Evolutionary conservation across 495 filamentous ascomycete genomes (phyloP).

Genomic region (Chaetomium cochliodes): DNA sequence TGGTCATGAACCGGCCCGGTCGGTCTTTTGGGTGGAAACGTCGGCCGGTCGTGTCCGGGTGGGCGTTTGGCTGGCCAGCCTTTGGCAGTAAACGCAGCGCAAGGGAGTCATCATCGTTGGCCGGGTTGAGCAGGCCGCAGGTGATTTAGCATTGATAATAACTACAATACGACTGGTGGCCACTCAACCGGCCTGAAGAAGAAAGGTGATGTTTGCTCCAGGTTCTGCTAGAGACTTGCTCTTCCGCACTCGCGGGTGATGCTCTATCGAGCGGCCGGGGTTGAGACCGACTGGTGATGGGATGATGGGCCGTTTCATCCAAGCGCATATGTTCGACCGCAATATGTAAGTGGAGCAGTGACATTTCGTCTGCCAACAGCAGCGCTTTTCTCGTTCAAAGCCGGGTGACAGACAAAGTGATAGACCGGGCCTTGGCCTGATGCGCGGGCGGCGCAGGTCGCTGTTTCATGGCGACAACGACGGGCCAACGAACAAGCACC

Average conservation of each 20-base stretch:
- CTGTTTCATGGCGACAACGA: constrained; percentile 6
- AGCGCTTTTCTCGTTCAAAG: background rate
- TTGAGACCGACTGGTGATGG: background rate
- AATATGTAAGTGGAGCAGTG: background rate
- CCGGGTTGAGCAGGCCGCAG: background rate
- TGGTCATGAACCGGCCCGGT: constrained; percentile 6
- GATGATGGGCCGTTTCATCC: background rate
- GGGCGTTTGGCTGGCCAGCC: background rate
- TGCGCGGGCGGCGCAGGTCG: constrained; percentile 12
- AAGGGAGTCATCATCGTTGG: background rate
- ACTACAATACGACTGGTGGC: background rate
- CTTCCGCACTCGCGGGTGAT: background rate
- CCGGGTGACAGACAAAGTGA: background rate
- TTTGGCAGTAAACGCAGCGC: background rate
- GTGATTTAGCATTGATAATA: background rate
- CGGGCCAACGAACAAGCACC: background rate
- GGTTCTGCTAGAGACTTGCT: background rate
- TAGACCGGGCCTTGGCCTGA: background rate
- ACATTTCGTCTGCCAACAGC: background rate
- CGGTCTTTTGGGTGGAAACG: background rate
- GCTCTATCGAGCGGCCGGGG: background rate
- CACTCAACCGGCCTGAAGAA: background rate
- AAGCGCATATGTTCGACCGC: background rate
- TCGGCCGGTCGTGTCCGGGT: background rate
- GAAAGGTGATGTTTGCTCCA: background rate